phyloP scores from a whole-genome alignment of 495 filamentous ascomycete genomes.

The Neurospora sp. region DNA sequence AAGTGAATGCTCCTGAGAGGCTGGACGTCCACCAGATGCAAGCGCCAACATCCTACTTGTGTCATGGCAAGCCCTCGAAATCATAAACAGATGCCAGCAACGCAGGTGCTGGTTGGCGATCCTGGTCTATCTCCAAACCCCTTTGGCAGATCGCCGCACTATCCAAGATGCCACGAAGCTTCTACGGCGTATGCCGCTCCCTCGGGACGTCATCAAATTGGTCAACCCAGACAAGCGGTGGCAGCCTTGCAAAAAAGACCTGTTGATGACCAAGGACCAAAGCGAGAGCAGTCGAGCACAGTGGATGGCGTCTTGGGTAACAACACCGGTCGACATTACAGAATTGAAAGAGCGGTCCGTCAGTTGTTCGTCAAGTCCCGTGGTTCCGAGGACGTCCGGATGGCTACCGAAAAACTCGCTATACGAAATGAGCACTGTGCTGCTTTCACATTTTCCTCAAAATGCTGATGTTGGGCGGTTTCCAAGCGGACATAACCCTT shows the following conservation, averaged over 20 bases:
- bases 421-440: background rate
- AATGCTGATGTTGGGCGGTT: background rate
- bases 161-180: background rate
- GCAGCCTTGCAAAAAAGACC: background rate
- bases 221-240: background rate
- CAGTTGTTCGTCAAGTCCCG: background rate
- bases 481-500: background rate
- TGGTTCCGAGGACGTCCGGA: background rate
- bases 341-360: background rate
- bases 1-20: background rate
- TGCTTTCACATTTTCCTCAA: background rate
- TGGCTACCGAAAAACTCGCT: background rate
- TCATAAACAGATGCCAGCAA: background rate
- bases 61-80: background rate
- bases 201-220: background rate
- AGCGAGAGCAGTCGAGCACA: background rate
- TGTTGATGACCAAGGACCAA: background rate
- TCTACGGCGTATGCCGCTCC: background rate
- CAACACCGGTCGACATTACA: background rate
- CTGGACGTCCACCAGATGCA: background rate
- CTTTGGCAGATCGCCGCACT: background rate
- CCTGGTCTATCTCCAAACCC: background rate
- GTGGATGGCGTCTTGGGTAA: background rate
- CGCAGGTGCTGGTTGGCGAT: background rate
- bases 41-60: background rate